A percentile compares a stretch with the other conserved stretches of the same genome.
These are phyloP conservation scores for Paramarasmius palmivorus DNA, from an alignment of 1,284 basidiomycete genomes.

Conservation along the genomic window DNA sequence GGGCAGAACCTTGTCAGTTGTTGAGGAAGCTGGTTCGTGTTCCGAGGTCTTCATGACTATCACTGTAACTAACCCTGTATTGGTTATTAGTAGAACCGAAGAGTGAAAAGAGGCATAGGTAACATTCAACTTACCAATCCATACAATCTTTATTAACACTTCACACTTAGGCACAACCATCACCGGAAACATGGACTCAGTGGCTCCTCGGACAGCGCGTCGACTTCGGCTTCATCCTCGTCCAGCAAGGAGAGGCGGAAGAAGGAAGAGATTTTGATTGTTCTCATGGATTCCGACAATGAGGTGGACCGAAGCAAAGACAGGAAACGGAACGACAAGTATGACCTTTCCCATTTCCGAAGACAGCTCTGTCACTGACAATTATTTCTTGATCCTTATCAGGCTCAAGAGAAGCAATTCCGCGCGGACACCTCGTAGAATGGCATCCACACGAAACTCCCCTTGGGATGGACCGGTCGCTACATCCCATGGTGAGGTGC, in stretches of 20 bases:
- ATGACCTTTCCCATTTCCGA: not conserved
- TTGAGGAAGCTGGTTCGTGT: not conserved
- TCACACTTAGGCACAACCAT: not conserved
- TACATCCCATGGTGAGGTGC: not conserved
- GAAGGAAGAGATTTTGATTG: not conserved
- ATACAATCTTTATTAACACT: not conserved
- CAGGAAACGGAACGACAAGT: not conserved
- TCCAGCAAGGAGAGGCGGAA: not conserved
- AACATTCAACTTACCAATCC: not conserved
- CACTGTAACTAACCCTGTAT: not conserved
- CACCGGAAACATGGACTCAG: not conserved
- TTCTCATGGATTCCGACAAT: not conserved
- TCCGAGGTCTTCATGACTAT: not conserved
- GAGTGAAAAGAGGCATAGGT: not conserved
- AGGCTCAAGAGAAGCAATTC: slow-evolving; percentile 1
- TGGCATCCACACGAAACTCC: not conserved
- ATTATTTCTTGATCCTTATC: not conserved
- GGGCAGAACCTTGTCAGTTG: not conserved
- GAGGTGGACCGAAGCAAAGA: not conserved
- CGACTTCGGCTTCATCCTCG: not conserved
- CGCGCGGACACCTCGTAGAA: not conserved
- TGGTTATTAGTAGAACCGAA: not conserved
- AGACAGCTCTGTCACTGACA: not conserved
- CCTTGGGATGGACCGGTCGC: slow-evolving; percentile 2
- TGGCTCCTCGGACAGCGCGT: slow-evolving; percentile 1